phyloP scores from a whole-genome alignment of 345 rosid species.

The Syzygium grande region DNA sequence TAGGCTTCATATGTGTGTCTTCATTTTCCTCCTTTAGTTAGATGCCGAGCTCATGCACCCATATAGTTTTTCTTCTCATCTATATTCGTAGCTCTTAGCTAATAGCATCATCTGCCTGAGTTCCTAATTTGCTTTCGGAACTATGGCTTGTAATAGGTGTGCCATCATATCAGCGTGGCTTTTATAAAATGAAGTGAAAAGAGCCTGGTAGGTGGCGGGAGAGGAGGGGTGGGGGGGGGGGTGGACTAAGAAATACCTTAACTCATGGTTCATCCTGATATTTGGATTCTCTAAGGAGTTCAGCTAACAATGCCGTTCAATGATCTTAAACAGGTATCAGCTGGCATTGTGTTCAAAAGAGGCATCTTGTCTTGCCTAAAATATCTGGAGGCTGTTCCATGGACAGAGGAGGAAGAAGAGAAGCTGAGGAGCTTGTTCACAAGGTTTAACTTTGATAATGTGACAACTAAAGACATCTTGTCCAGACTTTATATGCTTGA shows the following conservation, averaged over 20 bases:
- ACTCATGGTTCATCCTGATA: neutral
- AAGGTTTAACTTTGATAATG: conserved; percentile 44
- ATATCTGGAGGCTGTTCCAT: conserved; percentile 89
- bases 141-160: too few relatives aligned
- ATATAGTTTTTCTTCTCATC: too few relatives aligned
- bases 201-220: neutral
- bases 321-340: conserved; percentile 46
- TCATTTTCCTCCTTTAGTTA: too few relatives aligned
- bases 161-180: too few relatives aligned
- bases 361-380: conserved; percentile 66
- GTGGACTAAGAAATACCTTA: neutral
- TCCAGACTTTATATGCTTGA: conserved; percentile 43
- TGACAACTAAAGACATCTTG: conserved; percentile 49
- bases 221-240: neutral
- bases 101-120: too few relatives aligned
- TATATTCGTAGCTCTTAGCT: too few relatives aligned
- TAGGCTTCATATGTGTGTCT: too few relatives aligned
- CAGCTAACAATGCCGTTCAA: neutral
- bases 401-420: conserved; percentile 98
- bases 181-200: too few relatives aligned
- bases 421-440: conserved; percentile 55
- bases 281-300: neutral
- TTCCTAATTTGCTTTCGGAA: too few relatives aligned
- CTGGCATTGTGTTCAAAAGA: conserved; percentile 56
- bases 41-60: too few relatives aligned